Percentiles rank a stretch among this genome's conserved stretches.
Evolutionary conservation across 345 rosid species (phyloP).

Genomic region (Aurinia saxatilis): DNA sequence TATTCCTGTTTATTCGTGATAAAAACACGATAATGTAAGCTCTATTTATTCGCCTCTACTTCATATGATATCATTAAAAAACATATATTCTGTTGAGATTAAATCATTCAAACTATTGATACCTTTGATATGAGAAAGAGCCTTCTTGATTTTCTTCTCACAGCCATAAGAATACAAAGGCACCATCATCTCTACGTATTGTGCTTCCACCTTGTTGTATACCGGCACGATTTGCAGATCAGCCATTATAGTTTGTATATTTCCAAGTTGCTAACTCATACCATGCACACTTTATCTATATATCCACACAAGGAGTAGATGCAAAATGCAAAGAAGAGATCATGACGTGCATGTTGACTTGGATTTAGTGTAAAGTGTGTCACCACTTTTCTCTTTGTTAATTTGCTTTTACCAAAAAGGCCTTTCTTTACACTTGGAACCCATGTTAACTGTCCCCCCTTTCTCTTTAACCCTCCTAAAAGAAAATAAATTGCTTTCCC

Average conservation of each 20-base stretch:
- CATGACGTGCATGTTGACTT: conserved; percentile 26
- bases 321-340: conserved; percentile 3
- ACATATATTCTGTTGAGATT: neutral
- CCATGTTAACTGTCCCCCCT: conserved; percentile 21
- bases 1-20: conserved; percentile 43
- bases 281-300: conserved; percentile 1
- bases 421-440: conserved; percentile 5
- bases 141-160: conserved; percentile 64
- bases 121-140: conserved; percentile 81
- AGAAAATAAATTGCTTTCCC: neutral
- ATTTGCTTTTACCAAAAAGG: neutral
- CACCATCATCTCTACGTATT: conserved; percentile 88
- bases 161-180: conserved; percentile 88
- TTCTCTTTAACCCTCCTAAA: conserved; percentile 4
- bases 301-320: conserved; percentile 4
- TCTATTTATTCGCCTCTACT: neutral
- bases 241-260: conserved; percentile 33
- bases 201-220: conserved; percentile 69
- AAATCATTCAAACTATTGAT: neutral
- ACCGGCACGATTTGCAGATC: conserved; percentile 65
- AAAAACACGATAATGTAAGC: neutral
- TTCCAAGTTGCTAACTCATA: neutral
- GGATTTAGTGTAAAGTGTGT: conserved; percentile 28
- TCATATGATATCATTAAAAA: neutral
- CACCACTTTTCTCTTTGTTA: conserved; percentile 8